Base-by-base conservation (phyloP, 805 yeast genomes). In the Nakazawaea holstii region DNA sequence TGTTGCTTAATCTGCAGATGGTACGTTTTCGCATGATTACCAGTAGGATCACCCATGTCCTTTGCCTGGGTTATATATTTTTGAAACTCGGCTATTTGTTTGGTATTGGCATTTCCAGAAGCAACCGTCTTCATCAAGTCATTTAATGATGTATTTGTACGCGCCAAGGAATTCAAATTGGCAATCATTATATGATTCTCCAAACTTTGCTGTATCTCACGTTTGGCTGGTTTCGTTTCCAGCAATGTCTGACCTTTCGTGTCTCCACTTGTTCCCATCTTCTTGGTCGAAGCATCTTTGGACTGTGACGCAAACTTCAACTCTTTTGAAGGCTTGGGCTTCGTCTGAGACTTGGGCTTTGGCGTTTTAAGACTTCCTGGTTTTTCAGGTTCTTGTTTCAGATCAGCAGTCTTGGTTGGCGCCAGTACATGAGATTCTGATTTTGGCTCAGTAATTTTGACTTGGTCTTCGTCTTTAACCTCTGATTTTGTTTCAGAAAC, bases 121-220 rank as follows among this genome's bases (percentile, higher is more conserved):
- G 98, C 97, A 2, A 92, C 97, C 5, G 74, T 76, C 52, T 83
- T 81, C 97, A 92, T 90, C 45, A 92, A 67, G 1, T 74, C 65
- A 53, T 81, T 84, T 43, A 92, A 65, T 4, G 81, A 73, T 0
- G 79, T 73, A 57, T 90, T 95, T 4, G 73, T 71, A 36, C 84
- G 75, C 0, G 97, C 97, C 65, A 92, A 81, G 1, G 84, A 72
- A 58, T 91, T 91, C 58, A 92, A 73, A 55, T 89, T 87, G 4
- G 86, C 80, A 55, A 92, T 89, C 87, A 92, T 88, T 52, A 84
- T 79, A 37, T 84, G 84, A 57, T 86, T 84, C 43, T 80, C 86
- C 1, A 80, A 77, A 4, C 84, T 70, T 52, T 72, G 77, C 70
- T 75, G 72, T 41, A 71, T 64, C 41, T 62, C 66, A 24, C 42